Evolutionary conservation across 2,329 filamentous ascomycete genomes (phyloP), one percentile per base, ranked within the genome.

Genomic region (Fusarium tuaranense): DNA sequence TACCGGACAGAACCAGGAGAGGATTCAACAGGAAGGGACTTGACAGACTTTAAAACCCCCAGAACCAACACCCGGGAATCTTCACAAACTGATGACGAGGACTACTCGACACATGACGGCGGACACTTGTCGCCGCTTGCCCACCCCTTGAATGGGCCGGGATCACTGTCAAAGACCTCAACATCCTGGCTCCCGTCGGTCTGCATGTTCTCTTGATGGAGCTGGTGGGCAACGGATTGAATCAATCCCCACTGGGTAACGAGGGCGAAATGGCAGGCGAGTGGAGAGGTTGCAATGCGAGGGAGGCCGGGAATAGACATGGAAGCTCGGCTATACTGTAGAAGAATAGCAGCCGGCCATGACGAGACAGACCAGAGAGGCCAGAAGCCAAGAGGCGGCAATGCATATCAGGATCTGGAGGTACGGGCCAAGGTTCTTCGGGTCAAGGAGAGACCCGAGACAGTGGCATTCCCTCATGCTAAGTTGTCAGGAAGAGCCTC

Each of bases 21-120:
- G 6, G 4, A 18, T 14, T 20, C 34, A 34, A 13, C 14, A 46
- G 18, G 30, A 57, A 68, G 39, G 32, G 55, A 39, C 46, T 32
- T n/a, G 14, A 22, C n/a, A 39, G 39, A 30, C 39, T 58, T 58
- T 65, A 62, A 71, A 68, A 68, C 13, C 48, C 34, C n/a, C 1
- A 51, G 36, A 20, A n/a, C 25, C 38, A 16, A 32, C 53, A 36
- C 39, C 10, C 34, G 22, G 25, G 7, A 18, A 48, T 27, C 39
- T 14, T 58, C 34, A 25, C 32, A 36, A 18, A 62, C 16, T 63
- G 63, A 67, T 75, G 66, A 69, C 67, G 69, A 70, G 41, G 51
- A 67, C 65, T 36, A 69, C 68, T 44, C 59, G 51, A 63, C 51
- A 74, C 68, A 74, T 74, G 65, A 65, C 57, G 48, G 55, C 44